phyloP scores from a whole-genome alignment of 257 asterid genomes.

The Nemophila menziesii region DNA sequence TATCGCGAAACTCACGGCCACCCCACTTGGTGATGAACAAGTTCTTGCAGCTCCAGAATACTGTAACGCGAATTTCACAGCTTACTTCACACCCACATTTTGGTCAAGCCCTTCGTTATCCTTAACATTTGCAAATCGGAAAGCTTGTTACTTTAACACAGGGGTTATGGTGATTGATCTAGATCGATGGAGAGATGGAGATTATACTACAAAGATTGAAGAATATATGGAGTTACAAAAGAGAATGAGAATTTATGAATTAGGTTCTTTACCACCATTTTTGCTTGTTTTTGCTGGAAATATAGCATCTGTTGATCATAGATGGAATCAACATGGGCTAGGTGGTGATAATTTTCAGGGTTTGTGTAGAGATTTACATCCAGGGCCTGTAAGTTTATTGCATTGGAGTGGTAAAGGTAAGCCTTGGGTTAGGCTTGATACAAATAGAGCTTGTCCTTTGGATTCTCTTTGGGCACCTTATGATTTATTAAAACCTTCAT shows the following conservation, averaged over 20 bases:
- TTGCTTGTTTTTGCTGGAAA: conserved; percentile 82
- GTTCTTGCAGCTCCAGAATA: conserved; percentile 94
- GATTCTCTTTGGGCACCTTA: conserved; percentile 97
- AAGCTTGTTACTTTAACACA: conserved; percentile 84
- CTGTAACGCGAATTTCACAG: conserved; percentile 82
- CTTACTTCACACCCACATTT: conserved; percentile 75
- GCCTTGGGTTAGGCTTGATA: conserved; percentile 92
- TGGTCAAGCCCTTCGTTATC: conserved; percentile 90
- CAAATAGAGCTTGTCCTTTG: conserved; percentile 71
- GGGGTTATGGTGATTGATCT: conserved; percentile 94
- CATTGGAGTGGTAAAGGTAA: conserved; percentile 99
- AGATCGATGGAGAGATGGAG: conserved; percentile 62
- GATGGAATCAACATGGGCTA: conserved; percentile 89
- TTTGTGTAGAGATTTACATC: conserved; percentile 85
- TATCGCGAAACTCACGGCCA: conserved; percentile 52
- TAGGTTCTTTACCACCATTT: conserved; percentile 84
- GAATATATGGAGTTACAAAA: conserved; percentile 96
- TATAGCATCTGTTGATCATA: conserved; percentile 69
- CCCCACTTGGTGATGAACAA: conserved; percentile 29
- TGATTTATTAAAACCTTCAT: conserved; percentile 71
- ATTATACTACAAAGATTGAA: conserved; percentile 62
- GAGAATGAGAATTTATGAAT: conserved; percentile 69
- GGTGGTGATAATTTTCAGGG: conserved; percentile 90
- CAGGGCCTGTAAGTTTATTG: conserved; percentile 76
- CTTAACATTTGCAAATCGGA: conserved; percentile 50